Evolutionary conservation across 2,329 filamentous ascomycete genomes (phyloP), one percentile per base, ranked within the genome.

Genomic region (Monosporascus sp.): DNA sequence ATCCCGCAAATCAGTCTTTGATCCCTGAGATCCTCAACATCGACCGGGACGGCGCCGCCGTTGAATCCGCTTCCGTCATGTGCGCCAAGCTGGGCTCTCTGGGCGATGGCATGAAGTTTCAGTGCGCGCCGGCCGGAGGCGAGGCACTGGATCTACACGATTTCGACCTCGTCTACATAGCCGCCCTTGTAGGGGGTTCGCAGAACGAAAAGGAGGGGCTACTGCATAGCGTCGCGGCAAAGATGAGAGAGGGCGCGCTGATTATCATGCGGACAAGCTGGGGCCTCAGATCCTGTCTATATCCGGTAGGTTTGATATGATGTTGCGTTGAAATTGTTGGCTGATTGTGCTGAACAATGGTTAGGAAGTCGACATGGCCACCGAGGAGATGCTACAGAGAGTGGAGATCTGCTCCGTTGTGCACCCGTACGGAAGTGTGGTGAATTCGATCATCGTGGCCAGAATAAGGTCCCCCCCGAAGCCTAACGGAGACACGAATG

Each of bases 131-230:
- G 17, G 72, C 71, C 1, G 57, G 51, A 2, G 54, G 58, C 2
- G 15, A 54, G 1, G 51, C 53, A 6, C 52, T 25, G 6, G 60
- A 66, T 17, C 68, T 77, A 54, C 52, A 49, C 0, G 52, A 54
- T 0, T 75, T 71, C 45, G 72, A 79, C 48, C 72, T 79, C 0
- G 73, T 81, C 0, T 79, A 74, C 57, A 60, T 81, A 4, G 77
- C 77, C 3, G 77, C 77, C 1, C 61, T 81, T 0, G 78, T 80
- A 0, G 77, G 78, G 0, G 62, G 63, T 11, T 66, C 68, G 1
- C 70, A 72, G n/a, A 37, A 49, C 0, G 63, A 72, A 1, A 81
- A 81, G 59, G 62, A 75, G 36, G 52, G 41, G 0, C 70, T 79
- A 22, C 49, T 80, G 2, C 51, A 57, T 6, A 58, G 58, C 1